Base-by-base conservation (phyloP, 345 rosid species). In the Brassica carinata region DNA sequence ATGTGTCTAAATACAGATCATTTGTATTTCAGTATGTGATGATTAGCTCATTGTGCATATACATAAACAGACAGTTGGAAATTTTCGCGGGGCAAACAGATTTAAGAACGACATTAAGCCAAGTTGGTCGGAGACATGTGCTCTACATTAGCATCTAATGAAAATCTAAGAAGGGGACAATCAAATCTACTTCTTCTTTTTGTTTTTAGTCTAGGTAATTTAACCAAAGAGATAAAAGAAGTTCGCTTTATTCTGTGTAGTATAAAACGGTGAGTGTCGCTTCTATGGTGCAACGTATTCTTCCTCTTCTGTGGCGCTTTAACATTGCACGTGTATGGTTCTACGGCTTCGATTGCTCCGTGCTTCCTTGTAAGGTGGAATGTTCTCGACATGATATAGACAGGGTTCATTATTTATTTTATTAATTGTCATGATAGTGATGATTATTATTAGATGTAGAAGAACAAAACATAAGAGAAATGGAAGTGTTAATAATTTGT, bases 351-450 rank as follows among this genome's bases (percentile, higher is more conserved):
- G 31, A 48, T 45, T 67, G 76, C 53, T 76, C 72, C 2, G 64
- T 69, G 74, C 34, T 72, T 48, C 79, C 63, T 64, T 40, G 71
- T 70, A 67, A 33, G 59, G 67, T 74, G 69, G 73, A 10, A 38
- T 75, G 83, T 69, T 51, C 23, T 79, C 82, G 82, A 79, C 82
- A 79, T 73, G 63, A 69, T 69, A 62, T 31, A 65, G 67, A 65
- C 19, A 15, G 14, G 57, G 58, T 36, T 67, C 48, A 73, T 73
- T 64, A 34, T n/a, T 78, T 51, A 17, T 26, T 72, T 72, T 72
- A 79, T 57, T 66, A 18, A 5, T 72, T 59, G 69, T 40, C 30
- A 78, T 79, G 82, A 57, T 72, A 38, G 68, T 43, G 71, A 69
- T 63, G 11, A 59, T 33, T 48, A 43, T n/a, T 51, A 2, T 51